Evolutionary conservation across 2,329 filamentous ascomycete species (phyloP), one percentile per base, ranked within the genome.

Genomic region (Zarea fungicola): DNA sequence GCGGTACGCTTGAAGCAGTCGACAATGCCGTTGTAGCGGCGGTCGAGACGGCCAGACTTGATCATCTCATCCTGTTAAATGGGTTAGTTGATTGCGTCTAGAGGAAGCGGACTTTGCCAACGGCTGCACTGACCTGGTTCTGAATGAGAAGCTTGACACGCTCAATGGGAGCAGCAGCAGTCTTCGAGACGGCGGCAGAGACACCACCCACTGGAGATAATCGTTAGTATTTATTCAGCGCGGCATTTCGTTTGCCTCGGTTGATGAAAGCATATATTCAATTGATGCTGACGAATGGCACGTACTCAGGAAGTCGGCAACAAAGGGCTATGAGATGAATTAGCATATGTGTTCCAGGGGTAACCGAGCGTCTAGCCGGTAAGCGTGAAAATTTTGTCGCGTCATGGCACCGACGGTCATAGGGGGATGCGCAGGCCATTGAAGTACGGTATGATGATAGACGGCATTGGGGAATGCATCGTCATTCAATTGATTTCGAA

Each of bases 101-200:
- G 13, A 23, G 13, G 3, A 23, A 7, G 25, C 23, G 19, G n/a
- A n/a, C 7, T 16, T 16, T 35, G 25, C 6, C 8, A 6, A 16
- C 13, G 7, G 7, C 7, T 13, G 21, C 18, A 80, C 89, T 62
- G 84, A 96, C 91, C 87, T 99, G 93, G 83, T 99, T 99, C 84
- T 99, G 93, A 81, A 99, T 95, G 71, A 99, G 89, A 72, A 99
- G 93, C 91, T 99, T 99, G 80, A 99, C 87, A 90, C 93, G 93
- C 91, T 99, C 93, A 67, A 99, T 99, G 78, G 93, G 93, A 78
- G 93, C 93, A 72, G 93, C 93, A 70, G 93, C 93, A 64, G 93
- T 99, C 90, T 99, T 99, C 74, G 93, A 99, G 86, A 99, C 91
- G 76, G 93, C 93, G 76, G 93, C 93, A 71, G 93, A 96, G 65